phyloP scores from a whole-genome alignment of 108 stramenopile genomes.

The Conticribra weissflogii region DNA sequence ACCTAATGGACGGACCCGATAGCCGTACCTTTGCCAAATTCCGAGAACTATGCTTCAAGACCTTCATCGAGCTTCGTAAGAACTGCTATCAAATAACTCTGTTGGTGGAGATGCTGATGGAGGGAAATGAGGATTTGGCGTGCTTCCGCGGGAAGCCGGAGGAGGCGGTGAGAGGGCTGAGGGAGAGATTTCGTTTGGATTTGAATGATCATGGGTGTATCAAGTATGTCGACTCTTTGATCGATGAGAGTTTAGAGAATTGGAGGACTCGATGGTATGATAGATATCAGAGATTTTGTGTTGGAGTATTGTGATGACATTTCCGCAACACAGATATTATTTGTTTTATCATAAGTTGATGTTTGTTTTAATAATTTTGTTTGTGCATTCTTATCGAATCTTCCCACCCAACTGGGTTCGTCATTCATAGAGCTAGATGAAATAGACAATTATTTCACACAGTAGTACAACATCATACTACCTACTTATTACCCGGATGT shows the following conservation, averaged over 20 bases:
- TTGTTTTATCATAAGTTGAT: no score
- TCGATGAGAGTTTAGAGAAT: slow-evolving; percentile 92
- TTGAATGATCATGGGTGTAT: slow-evolving; percentile 76
- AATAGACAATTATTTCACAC: no score
- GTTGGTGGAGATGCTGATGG: slow-evolving; percentile 93
- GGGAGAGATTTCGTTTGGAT: slow-evolving; percentile 86
- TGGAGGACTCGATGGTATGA: slow-evolving; percentile 98
- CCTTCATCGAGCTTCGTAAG: slow-evolving; percentile 85
- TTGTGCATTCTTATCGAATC: no score
- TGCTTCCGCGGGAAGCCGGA: slow-evolving; percentile 93
- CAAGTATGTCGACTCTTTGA: slow-evolving; percentile 88
- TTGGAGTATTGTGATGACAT: slow-evolving; percentile 84
- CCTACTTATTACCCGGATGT: no score
- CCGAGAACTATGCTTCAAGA: slow-evolving; percentile 85
- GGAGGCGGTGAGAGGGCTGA: slow-evolving; percentile 78
- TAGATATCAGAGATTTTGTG: slow-evolving; percentile 92
- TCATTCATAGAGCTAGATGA: no score
- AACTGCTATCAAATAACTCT: slow-evolving; percentile 90
- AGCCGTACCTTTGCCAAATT: slow-evolving; percentile 85
- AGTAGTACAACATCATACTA: no score
- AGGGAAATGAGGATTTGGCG: slow-evolving; percentile 91
- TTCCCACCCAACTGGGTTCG: no score
- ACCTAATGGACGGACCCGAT: slow-evolving; percentile 92
- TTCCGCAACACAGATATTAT: no score
- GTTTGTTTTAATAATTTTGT: no score